Conservation (phyloP, 2,329 filamentous ascomycete genomes). For the Rhytidhysteron rufulum region DNA sequence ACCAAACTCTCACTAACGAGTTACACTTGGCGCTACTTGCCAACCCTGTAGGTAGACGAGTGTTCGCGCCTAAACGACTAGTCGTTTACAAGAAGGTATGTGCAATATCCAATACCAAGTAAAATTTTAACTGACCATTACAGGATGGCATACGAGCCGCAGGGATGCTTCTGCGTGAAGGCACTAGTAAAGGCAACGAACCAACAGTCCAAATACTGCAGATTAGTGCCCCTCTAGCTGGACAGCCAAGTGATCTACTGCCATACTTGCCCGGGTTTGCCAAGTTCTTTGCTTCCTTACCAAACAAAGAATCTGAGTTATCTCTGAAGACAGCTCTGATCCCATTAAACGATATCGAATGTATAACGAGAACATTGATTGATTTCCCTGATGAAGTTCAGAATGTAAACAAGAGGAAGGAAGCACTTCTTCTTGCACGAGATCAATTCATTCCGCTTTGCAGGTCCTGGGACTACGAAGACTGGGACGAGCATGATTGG, state of each 20-base stretch:
- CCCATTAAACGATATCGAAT: slow-evolving; percentile 75
- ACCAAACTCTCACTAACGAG: slow-evolving; percentile 72
- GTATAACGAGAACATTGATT: slow-evolving; percentile 67
- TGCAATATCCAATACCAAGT: slow-evolving; percentile 1
- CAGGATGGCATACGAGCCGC: slow-evolving; percentile 77
- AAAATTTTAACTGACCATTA: slow-evolving; percentile 13
- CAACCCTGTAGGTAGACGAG: slow-evolving; percentile 78
- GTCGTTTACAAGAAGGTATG: slow-evolving; percentile 70
- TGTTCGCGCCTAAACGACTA: slow-evolving; percentile 72
- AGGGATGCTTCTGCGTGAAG: slow-evolving; percentile 76
- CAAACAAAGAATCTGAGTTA: slow-evolving; percentile 64
- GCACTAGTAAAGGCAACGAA: slow-evolving; percentile 60
- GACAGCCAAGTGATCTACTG: slow-evolving; percentile 79
- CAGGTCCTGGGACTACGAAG: slow-evolving; percentile 66
- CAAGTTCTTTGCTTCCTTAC: slow-evolving; percentile 62
- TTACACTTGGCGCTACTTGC: slow-evolving; percentile 71
- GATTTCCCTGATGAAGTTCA: slow-evolving; percentile 46
- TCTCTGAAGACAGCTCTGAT: slow-evolving; percentile 66
- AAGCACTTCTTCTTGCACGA: slow-evolving; percentile 58
- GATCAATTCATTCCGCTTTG: slow-evolving; percentile 67
- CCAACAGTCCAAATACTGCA: slow-evolving; percentile 76
- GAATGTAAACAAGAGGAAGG: slow-evolving; percentile 48
- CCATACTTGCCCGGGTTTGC: slow-evolving; percentile 75
- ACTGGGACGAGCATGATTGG: slow-evolving; percentile 84
- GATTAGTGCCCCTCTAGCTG: slow-evolving; percentile 64